These are phyloP conservation scores for Coniochaeta prunicola DNA, from an alignment of 2,329 filamentous ascomycete genomes.

Conservation along the genomic window DNA sequence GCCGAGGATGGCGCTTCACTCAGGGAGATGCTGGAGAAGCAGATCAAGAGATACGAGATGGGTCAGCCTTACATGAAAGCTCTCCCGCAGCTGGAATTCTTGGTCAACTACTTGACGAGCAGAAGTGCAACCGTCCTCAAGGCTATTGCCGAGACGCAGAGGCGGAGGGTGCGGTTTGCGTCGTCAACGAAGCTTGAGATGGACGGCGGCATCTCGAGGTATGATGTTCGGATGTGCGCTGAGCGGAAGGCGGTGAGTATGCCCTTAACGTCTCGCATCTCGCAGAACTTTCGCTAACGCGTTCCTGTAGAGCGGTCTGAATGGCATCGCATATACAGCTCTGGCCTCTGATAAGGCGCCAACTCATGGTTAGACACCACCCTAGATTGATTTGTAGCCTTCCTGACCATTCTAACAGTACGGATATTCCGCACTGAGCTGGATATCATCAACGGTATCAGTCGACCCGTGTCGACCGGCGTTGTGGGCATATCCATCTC, in stretches of 20 bases:
- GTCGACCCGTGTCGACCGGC: slow-evolving; percentile 31
- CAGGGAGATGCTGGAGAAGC: slow-evolving; percentile 40
- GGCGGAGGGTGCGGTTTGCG: slow-evolving; percentile 61
- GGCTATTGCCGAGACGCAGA: slow-evolving; percentile 62
- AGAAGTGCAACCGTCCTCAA: slow-evolving; percentile 57
- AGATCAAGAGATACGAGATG: slow-evolving; percentile 38
- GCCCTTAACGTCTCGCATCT: not conserved
- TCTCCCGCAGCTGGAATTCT: slow-evolving; percentile 54
- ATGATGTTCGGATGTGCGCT: slow-evolving; percentile 52
- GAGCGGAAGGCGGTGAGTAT: slow-evolving; percentile 23
- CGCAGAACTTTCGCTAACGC: not conserved
- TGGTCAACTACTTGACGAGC: slow-evolving; percentile 50
- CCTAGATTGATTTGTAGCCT: not conserved
- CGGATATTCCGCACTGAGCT: slow-evolving; percentile 45
- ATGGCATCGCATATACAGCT: slow-evolving; percentile 27
- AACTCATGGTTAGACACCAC: slow-evolving; percentile 24
- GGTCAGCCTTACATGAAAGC: slow-evolving; percentile 40
- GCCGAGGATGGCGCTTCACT: slow-evolving; percentile 37
- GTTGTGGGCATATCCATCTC: slow-evolving; percentile 34
- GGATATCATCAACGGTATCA: slow-evolving; percentile 52
- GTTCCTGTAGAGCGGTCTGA: not conserved
- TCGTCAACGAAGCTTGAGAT: slow-evolving; percentile 39
- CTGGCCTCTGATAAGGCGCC: slow-evolving; percentile 29
- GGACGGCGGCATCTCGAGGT: slow-evolving; percentile 35
- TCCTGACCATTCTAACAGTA: not conserved